These are phyloP conservation scores for Viola odorata DNA, from an alignment of 345 rosid genomes.

Conservation along the genomic window DNA sequence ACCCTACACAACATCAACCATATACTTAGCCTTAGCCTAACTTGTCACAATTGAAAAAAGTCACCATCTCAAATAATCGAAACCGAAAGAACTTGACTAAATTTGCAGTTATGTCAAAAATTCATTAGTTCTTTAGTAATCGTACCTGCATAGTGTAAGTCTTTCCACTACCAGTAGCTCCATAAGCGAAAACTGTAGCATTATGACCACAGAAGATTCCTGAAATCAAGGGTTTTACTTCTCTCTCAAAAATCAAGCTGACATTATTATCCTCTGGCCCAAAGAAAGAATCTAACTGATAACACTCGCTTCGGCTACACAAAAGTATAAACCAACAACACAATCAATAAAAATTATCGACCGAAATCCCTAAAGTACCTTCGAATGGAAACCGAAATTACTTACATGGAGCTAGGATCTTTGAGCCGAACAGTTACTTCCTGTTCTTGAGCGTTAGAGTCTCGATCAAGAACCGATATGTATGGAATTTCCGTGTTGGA, in stretches of 20 bases:
- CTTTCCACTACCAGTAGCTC: slow-evolving; percentile 95
- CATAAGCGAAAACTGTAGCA: slow-evolving; percentile 84
- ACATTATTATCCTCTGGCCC: slow-evolving; percentile 59
- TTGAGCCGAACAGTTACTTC: slow-evolving; percentile 65
- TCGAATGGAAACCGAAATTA: neutral
- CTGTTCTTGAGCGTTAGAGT: slow-evolving; percentile 16
- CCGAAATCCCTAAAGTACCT: too few relatives aligned
- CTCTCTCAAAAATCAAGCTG: slow-evolving; percentile 54
- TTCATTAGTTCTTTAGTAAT: too few relatives aligned
- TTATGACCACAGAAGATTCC: slow-evolving; percentile 65
- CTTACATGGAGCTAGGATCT: slow-evolving; percentile 68
- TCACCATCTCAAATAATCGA: too few relatives aligned
- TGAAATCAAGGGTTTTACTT: slow-evolving; percentile 60
- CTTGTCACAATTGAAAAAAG: neutral
- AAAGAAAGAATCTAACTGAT: slow-evolving; percentile 73
- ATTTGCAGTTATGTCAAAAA: too few relatives aligned
- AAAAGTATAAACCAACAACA: slow-evolving; percentile 10
- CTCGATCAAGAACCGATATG: slow-evolving; percentile 40
- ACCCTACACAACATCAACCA: slow-evolving; percentile 49
- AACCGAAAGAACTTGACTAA: too few relatives aligned
- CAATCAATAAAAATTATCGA: neutral
- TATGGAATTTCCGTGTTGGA: slow-evolving; percentile 31
- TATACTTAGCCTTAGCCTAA: neutral
- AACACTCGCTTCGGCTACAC: slow-evolving; percentile 66
- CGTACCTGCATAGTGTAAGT: slow-evolving; percentile 91